Conservation (phyloP, 257 asterid genomes). For the Solanum dulcamara region DNA sequence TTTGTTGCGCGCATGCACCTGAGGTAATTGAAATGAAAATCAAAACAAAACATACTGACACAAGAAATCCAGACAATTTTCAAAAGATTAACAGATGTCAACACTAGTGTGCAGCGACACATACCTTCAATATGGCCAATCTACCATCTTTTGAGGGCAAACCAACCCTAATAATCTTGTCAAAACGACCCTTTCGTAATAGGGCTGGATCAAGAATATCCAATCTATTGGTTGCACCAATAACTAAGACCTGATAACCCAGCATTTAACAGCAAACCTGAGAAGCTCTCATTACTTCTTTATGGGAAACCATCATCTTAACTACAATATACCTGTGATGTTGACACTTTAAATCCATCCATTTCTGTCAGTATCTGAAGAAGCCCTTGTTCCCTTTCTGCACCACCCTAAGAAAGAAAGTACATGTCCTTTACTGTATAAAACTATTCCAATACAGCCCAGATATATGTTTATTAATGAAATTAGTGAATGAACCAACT, state of each 20-base stretch:
- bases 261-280: background rate
- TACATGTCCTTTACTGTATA: background rate
- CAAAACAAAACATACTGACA: background rate
- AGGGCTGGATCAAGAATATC: slow-evolving; percentile 99
- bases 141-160: slow-evolving; percentile 93
- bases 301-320: background rate
- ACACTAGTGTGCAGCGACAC: background rate
- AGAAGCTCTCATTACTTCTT: background rate
- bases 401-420: slow-evolving; percentile 73
- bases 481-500: background rate
- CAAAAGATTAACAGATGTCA: background rate
- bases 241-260: slow-evolving; percentile 63
- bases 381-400: slow-evolving; percentile 98
- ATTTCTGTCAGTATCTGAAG: slow-evolving; percentile 96
- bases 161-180: slow-evolving; percentile 95
- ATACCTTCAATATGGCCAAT: slow-evolving; percentile 88
- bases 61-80: background rate
- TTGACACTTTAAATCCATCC: slow-evolving; percentile 94
- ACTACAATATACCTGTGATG: slow-evolving; percentile 53
- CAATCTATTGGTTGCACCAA: slow-evolving; percentile 97
- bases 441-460: background rate
- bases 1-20: slow-evolving; percentile 99
- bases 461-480: background rate
- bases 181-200: slow-evolving; percentile 92
- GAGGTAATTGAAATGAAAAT: slow-evolving; percentile 10